These are phyloP conservation scores for Erythrobasidium hasegawianum DNA, from an alignment of 1,284 basidiomycete genomes.

Conservation along the genomic window DNA sequence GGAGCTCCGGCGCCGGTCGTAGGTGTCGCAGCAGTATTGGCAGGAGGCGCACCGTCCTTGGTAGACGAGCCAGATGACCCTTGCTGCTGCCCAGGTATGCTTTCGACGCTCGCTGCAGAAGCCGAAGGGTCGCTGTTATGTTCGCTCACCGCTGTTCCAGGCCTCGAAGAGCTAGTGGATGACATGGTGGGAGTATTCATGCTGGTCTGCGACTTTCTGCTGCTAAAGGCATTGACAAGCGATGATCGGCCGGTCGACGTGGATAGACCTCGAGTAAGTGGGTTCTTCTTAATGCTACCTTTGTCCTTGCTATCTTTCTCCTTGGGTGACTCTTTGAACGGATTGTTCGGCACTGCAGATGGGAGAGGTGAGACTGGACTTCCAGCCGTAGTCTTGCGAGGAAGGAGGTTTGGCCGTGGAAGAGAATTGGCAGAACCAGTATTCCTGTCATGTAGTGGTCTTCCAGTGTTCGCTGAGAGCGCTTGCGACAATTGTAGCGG, in stretches of 20 bases:
- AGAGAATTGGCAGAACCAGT: not conserved
- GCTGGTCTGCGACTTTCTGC: constrained; percentile 3
- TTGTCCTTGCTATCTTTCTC: constrained; percentile 5
- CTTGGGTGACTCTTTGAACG: not conserved
- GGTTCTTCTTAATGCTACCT: constrained; percentile 17
- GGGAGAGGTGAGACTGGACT: not conserved
- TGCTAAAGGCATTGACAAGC: constrained; percentile 16
- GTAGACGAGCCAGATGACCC: constrained; percentile 35
- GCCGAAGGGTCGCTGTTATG: constrained; percentile 13
- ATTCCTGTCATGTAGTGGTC: not conserved
- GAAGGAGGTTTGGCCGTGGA: not conserved
- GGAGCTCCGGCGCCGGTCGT: constrained; percentile 32
- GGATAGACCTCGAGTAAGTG: constrained; percentile 26
- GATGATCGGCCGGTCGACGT: constrained; percentile 5
- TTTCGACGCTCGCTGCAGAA: constrained; percentile 1
- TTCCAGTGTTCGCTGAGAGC: constrained; percentile 1
- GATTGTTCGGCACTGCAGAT: not conserved
- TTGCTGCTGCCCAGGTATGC: not conserved
- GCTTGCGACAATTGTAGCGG: constrained; percentile 12
- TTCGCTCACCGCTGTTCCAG: constrained; percentile 21
- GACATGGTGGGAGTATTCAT: constrained; percentile 10
- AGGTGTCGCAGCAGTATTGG: not conserved
- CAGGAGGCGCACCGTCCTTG: constrained; percentile 38
- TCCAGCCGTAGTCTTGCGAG: not conserved
- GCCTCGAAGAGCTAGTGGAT: not conserved